Base-by-base conservation (phyloP, 2,329 filamentous ascomycete species). In the Chaetoscypha palmicola region DNA sequence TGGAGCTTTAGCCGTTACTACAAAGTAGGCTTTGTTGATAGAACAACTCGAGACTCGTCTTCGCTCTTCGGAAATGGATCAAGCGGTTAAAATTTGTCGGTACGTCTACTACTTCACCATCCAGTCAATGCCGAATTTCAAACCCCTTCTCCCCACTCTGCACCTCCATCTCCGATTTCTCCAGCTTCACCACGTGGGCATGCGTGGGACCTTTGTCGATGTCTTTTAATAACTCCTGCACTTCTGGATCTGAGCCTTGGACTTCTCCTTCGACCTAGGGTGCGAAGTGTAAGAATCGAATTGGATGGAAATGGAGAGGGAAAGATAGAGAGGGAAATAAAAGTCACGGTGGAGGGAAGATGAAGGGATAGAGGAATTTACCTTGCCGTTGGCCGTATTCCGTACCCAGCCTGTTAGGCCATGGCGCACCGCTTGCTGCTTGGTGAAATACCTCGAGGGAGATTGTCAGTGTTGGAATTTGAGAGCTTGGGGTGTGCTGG, bases 201-300 rank as follows among this genome's bases (percentile, higher is more conserved):
- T 77, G 71, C 1, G 72, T 68, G 0, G 90, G 90, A 0, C 91
- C 91, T 41, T 78, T 74, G 57, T 88, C 75, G 36, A 96, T 68
- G 50, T 87, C 80, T 54, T 83, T 77, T 26, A 94, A 67, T 52
- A 96, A 83, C 43, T 79, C 75, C 41, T 79, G 66, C 20, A 97
- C 62, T 2, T 73, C 66, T 1, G 78, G 73, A 1, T 80, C 72
- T 2, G 76, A 71, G 22, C 88, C 90, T 62, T 97, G 91, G 4
- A 83, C 89, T 66, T 96, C 90, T 20, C 91, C 91, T 59, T 87
- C 79, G 36, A 97, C 90, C 87, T 95, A 17, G 3, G 14, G 10
- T 4, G 11, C 4, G n/a, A 32, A 21, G 16, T 16, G 38, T n/a
- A 8, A 16, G 14, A 26, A 5, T 17, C 5, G n/a, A 12, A 17